Evolutionary conservation across 352 stramenopile genomes (phyloP).

Genomic region (Thraustotheca clavata): DNA sequence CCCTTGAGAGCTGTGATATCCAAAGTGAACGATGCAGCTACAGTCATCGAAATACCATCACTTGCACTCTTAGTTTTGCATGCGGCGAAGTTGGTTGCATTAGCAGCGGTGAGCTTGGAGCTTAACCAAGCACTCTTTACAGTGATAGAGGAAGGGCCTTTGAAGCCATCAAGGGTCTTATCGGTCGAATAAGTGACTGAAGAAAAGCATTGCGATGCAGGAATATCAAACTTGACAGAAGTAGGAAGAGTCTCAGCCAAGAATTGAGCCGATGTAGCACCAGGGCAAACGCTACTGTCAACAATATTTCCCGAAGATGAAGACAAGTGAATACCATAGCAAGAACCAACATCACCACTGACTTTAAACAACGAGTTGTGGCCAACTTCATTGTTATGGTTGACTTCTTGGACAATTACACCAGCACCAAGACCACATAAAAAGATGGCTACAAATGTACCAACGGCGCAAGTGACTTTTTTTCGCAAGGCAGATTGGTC

Average conservation of each 20-base stretch:
- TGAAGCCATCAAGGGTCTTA: not conserved
- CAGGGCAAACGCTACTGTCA: slow-evolving; percentile 2
- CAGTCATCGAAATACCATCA: not conserved
- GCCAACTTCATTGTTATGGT: not conserved
- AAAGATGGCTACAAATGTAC: not conserved
- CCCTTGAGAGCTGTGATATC: not conserved
- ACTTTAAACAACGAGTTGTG: not conserved
- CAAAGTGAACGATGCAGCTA: not conserved
- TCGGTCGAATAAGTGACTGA: not conserved
- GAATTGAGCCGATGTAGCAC: not conserved
- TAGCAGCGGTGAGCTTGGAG: not conserved
- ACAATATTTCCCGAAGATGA: not conserved
- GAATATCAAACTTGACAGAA: slow-evolving; percentile 3
- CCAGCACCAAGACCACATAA: not conserved
- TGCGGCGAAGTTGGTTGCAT: not conserved
- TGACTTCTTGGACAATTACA: not conserved
- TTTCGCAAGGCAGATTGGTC: not conserved
- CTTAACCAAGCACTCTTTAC: not conserved
- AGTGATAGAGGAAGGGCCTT: not conserved
- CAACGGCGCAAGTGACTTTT: not conserved
- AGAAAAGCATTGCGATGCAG: not conserved
- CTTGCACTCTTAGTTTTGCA: no score
- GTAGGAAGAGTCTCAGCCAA: not conserved
- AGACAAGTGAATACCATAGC: not conserved
- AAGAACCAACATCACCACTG: not conserved